Evolutionary conservation across 2,329 filamentous ascomycete species (phyloP), one percentile per base, ranked within the genome.

Genomic region (Colletotrichum salicis): DNA sequence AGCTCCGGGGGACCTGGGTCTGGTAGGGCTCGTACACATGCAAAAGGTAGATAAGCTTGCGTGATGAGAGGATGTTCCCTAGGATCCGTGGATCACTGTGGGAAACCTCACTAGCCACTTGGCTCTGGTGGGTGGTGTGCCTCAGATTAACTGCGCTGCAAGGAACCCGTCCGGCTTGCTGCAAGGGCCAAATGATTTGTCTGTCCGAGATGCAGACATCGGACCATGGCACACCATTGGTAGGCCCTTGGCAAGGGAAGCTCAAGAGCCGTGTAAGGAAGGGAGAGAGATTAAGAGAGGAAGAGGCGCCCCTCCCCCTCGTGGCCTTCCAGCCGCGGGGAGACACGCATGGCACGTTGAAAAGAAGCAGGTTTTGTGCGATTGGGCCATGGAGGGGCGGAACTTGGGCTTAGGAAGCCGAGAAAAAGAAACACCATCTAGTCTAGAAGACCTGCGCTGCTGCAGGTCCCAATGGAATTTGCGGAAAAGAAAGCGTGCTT

Each of bases 131-230:
- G 54, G 55, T 60, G 35, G 19, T 22, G 60, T 59, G 65, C 55
- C 51, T 72, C 70, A 70, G 60, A 31, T 70, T 72, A 58, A 72
- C 29, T 41, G 59, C 35, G 27, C 69, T 68, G 69, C 69, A 71
- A 71, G 69, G 64, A 68, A 64, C 59, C 65, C 59, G 65, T 48
- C 35, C 11, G 29, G 31, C 65, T 27, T 57, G 15, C 70, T 71
- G 65, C 70, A 72, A 72, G 70, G 70, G 70, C 41, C 22, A 54
- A 33, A 60, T 63, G 59, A 59, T 48, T 48, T 55, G 54, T 33
- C 33, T 72, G 59, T 70, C 65, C 64, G 65, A 60, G 65, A 72
- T 60, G 59, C 66, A 63, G 55, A 29, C 54, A 72, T 64, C 70
- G 55, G 45, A 33, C 51, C 65, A 69, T 55, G 35, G 59, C 55